A percentile compares a stretch with the other conserved stretches of the same genome.
These are phyloP conservation scores for Ogataea hybrid DNA, from an alignment of 1,139 yeast species.

Conservation along the genomic window DNA sequence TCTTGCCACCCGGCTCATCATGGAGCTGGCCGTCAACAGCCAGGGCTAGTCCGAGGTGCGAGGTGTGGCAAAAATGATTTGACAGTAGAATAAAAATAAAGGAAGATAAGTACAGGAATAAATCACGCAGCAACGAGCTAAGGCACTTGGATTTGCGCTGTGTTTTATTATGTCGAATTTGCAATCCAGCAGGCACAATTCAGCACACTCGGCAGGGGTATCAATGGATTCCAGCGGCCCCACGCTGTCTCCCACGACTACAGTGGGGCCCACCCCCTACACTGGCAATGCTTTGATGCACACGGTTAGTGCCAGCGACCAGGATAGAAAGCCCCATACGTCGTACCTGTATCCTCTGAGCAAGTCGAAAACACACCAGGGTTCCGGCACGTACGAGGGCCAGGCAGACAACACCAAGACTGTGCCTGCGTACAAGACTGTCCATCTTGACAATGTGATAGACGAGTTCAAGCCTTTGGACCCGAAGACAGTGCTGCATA, in stretches of 20 bases:
- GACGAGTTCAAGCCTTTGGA: constrained; percentile 22
- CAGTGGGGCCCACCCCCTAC: constrained; percentile 10
- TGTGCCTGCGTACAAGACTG: constrained; percentile 23
- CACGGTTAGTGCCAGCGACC: constrained; percentile 3
- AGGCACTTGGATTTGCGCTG: neutral
- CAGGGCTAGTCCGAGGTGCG: constrained; percentile 35
- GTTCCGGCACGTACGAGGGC: constrained; percentile 15
- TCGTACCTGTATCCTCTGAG: constrained; percentile 9
- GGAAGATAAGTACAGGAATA: constrained; percentile 2
- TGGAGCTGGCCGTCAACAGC: constrained; percentile 94
- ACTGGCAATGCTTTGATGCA: neutral
- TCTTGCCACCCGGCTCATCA: constrained; percentile 84
- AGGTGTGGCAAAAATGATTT: constrained; percentile 2
- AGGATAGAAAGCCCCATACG: neutral
- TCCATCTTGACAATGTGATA: constrained; percentile 19
- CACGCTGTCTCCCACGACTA: constrained; percentile 11
- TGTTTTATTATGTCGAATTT: constrained; percentile 2
- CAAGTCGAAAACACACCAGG: constrained; percentile 24
- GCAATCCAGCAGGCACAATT: neutral
- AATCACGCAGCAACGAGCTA: neutral
- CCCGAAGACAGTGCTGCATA: constrained; percentile 17
- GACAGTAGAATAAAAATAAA: constrained; percentile 2
- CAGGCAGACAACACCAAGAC: neutral
- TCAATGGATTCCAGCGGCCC: constrained; percentile 6
- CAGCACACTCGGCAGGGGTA: constrained; percentile 7